Conservation (phyloP, 306 rosid genomes). For the Fagus sylvatica region DNA sequence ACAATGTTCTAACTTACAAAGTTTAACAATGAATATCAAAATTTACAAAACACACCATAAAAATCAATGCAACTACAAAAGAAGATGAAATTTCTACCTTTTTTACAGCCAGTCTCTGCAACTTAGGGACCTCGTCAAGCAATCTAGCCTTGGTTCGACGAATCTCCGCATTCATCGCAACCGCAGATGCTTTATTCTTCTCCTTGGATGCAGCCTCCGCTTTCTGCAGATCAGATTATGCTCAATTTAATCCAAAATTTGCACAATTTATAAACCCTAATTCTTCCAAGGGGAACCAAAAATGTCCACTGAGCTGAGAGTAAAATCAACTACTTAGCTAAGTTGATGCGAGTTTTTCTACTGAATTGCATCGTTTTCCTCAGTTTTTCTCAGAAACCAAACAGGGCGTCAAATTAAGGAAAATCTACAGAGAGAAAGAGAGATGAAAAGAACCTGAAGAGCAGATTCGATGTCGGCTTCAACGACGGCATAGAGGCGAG, state of each 20-base stretch:
- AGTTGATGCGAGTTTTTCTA: not conserved
- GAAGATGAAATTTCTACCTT: slow-evolving; percentile 48
- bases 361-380: not conserved
- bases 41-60: not conserved
- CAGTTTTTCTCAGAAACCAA: slow-evolving; percentile 7
- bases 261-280: not conserved
- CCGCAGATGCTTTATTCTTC: slow-evolving; percentile 83
- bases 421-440: slow-evolving; percentile 1
- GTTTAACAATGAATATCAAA: not conserved
- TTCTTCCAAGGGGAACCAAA: not conserved
- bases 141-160: slow-evolving; percentile 92
- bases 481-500: slow-evolving; percentile 73
- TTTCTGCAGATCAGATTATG: slow-evolving; percentile 60
- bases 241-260: not conserved
- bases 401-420: slow-evolving; percentile 9
- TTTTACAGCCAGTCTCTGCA: slow-evolving; percentile 88
- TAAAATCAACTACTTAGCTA: slow-evolving; percentile 6
- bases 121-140: slow-evolving; percentile 91
- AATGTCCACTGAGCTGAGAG: not conserved
- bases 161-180: slow-evolving; percentile 95
- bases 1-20: not conserved
- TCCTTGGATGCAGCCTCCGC: slow-evolving; percentile 88
- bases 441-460: slow-evolving; percentile 48
- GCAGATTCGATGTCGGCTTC: slow-evolving; percentile 77
- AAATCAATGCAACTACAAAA: slow-evolving; percentile 2